These are phyloP conservation scores for Acacia acuminata DNA, from an alignment of 306 rosid genomes.

Conservation along the genomic window DNA sequence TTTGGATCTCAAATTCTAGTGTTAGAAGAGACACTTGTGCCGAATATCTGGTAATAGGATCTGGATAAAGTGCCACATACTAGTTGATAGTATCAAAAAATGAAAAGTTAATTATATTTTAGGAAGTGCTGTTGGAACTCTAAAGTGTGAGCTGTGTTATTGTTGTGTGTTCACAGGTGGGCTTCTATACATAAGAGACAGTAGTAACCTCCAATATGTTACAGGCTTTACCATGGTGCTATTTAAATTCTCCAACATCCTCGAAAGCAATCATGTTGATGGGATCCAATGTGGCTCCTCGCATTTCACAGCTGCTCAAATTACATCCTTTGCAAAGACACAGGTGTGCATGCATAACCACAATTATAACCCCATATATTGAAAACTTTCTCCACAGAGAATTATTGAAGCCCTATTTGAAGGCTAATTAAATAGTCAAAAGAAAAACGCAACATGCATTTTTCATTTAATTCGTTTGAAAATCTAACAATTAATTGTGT, in stretches of 20 bases:
- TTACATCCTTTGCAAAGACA: conserved; percentile 66
- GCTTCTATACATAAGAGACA: conserved; percentile 68
- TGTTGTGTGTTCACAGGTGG: conserved; percentile 52
- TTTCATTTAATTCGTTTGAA: not conserved
- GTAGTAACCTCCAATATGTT: conserved; percentile 74
- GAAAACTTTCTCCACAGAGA: not conserved
- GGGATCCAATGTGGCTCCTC: conserved; percentile 71
- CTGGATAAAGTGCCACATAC: too few species aligned
- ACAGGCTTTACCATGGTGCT: conserved; percentile 68
- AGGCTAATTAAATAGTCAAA: not conserved
- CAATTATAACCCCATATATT: not conserved
- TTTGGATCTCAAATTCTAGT: too few species aligned
- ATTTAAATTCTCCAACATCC: conserved; percentile 58
- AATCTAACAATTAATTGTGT: not conserved
- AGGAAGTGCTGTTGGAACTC: not conserved
- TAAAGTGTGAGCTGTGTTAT: not conserved
- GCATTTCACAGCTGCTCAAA: conserved; percentile 54
- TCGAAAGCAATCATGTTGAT: conserved; percentile 39
- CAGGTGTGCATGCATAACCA: conserved; percentile 55
- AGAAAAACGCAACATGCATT: not conserved
- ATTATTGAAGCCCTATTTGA: not conserved
- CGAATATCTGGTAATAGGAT: too few species aligned
- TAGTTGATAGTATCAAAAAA: too few species aligned
- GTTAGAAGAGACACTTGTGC: too few species aligned
- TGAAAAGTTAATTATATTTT: not conserved